Evolutionary conservation across 192 early-diverging fungal genomes (phyloP), one percentile per base, ranked within the genome.

Genomic region (Linnemannia hyalina): DNA sequence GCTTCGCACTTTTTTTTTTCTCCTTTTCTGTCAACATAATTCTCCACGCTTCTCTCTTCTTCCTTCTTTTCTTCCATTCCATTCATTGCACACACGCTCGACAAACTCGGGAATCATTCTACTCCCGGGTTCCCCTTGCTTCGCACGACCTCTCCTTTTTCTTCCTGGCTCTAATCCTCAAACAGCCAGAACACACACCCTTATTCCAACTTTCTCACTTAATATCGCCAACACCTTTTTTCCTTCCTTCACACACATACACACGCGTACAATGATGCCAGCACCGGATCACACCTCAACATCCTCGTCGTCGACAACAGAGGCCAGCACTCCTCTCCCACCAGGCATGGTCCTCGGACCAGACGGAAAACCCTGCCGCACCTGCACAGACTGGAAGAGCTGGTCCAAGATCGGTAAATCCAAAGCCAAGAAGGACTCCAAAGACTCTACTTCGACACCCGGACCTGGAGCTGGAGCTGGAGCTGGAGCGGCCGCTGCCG

Each of bases 311-410:
- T 20, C 68, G 23, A 40, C 38, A 35, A 73, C 41, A 29, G 60
- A 47, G 3, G 32, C 23, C 15, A 75, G 36, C 63, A 55, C 40
- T 1, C 32, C 63, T 41, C 54, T 88, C 36, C 80, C 80, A 68
- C 80, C 86, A 36, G 86, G 85, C 68, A 82, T 88, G 78, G 80
- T 93, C 15, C 82, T 89, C 0, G 90, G 89, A 49, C 90, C 80
- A 57, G 88, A 90, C 74, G 89, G 90, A 20, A 96, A 96, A 80
- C 95, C 96, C 29, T 97, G 96, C 80, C 90, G 95, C 42, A 94
- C 93, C 3, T 97, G 96, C 88, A 92, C 93, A 23, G 94, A 94
- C 41, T 94, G 95, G 86, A 95, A 93, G 80, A 91, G 91, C 23
- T 95, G 95, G 95, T 88, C 91, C 35, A 90, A 89, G 46, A 76